These are phyloP conservation scores for Mycena leptocephala DNA, from an alignment of 768 basidiomycete genomes.

Conservation along the genomic window DNA sequence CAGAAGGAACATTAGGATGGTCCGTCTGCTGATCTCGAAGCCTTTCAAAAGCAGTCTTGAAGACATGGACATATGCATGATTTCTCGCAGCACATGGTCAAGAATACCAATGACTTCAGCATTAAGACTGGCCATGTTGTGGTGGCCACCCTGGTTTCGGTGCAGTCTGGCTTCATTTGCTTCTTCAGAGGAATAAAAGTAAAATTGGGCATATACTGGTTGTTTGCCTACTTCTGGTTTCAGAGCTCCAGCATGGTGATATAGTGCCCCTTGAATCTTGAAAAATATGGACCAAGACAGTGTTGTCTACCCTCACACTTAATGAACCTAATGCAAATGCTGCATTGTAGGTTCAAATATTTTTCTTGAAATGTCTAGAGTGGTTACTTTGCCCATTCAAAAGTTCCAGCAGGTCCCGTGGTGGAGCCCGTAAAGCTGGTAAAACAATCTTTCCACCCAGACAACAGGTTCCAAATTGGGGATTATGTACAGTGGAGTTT, in stretches of 20 bases:
- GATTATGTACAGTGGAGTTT: slow-evolving; percentile 25
- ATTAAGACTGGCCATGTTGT: too few relatives aligned
- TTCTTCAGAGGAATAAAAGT: slow-evolving; percentile 6
- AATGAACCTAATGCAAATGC: slow-evolving; percentile 53
- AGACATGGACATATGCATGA: slow-evolving; percentile 7
- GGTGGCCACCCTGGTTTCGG: too few relatives aligned
- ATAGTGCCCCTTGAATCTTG: too few relatives aligned
- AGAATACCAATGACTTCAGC: slow-evolving; percentile 33
- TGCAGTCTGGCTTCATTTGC: not conserved
- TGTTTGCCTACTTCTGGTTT: too few relatives aligned
- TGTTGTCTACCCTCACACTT: slow-evolving; percentile 40
- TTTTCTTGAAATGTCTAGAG: slow-evolving; percentile 42
- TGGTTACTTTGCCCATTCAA: slow-evolving; percentile 31
- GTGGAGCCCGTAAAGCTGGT: slow-evolving; percentile 42
- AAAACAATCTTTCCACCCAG: slow-evolving; percentile 50
- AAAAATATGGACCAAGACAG: slow-evolving; percentile 43
- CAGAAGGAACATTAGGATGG: slow-evolving; percentile 24
- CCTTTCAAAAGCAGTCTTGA: not conserved
- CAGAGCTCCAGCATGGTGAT: too few relatives aligned
- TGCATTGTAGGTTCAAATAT: slow-evolving; percentile 54
- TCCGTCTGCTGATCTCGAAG: slow-evolving; percentile 38
- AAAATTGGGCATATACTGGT: too few relatives aligned
- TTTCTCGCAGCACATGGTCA: not conserved
- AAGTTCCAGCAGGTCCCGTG: slow-evolving; percentile 38
- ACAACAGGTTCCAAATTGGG: slow-evolving; percentile 55